A percentile compares a stretch with the other conserved stretches of the same genome.
phyloP scores from a whole-genome alignment of 2,329 filamentous ascomycete species.

The Rhexocercosporidium sp. region DNA sequence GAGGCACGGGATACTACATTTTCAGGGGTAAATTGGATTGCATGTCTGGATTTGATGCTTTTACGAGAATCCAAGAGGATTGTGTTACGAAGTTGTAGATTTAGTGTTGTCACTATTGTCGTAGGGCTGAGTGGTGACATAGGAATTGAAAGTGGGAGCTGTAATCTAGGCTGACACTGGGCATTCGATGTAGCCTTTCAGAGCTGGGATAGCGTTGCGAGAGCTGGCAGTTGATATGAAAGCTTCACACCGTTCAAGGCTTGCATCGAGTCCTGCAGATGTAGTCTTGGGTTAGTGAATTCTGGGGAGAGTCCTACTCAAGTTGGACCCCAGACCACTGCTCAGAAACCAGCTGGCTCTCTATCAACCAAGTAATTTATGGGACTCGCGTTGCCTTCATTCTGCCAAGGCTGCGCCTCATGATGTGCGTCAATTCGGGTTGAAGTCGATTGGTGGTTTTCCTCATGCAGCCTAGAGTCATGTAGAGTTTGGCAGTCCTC shows the following conservation, averaged over 20 bases:
- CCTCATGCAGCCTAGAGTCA: constrained; percentile 11
- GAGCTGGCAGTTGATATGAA: constrained; percentile 5
- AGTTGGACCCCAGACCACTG: background rate
- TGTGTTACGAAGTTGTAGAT: constrained; percentile 14
- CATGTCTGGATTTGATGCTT: constrained; percentile 11
- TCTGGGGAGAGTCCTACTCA: background rate
- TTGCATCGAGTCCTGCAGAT: constrained; percentile 18
- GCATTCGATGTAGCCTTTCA: background rate
- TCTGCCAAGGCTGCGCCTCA: constrained; percentile 15
- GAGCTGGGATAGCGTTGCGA: background rate
- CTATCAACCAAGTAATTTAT: constrained; percentile 7
- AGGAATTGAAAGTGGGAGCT: background rate
- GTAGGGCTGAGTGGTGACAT: constrained; percentile 15
- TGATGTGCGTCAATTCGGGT: constrained; percentile 12
- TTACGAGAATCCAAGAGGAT: constrained; percentile 5
- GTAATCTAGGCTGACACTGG: background rate
- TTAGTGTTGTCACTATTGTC: background rate
- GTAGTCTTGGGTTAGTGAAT: background rate
- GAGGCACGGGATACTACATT: constrained; percentile 18
- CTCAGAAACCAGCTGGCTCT: background rate
- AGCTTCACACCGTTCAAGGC: background rate
- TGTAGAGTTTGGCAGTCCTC: constrained; percentile 17
- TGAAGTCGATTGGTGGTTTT: constrained; percentile 2
- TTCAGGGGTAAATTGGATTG: constrained; percentile 2
- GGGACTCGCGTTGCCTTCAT: constrained; percentile 2